Evolutionary conservation across 805 yeast species (phyloP), one percentile per base, ranked within the genome.

Genomic region (Teunomyces stri): DNA sequence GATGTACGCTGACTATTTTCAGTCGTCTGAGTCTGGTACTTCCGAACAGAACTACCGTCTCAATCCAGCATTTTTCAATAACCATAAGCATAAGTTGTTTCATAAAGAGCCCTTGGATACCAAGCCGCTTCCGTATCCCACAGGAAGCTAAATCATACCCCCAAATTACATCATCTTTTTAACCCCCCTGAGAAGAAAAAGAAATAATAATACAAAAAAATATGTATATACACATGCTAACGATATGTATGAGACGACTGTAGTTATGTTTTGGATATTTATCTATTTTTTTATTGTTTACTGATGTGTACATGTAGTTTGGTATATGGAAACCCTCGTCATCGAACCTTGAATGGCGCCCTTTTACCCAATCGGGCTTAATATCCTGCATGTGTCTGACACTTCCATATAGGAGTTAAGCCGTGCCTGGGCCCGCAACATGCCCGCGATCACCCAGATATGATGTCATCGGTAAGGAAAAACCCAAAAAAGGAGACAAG

Each of bases 81-180:
- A 50, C 20, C 45, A 50, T 43, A 50, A 47, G 37, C 44, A 50
- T 31, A 44, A 47, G 33, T 36, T 50, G 28, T 47, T 50, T 30
- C 43, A 49, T 6, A 35, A 40, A 15, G 39, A 43, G 16, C 18
- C 34, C 12, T 12, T 31, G 34, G 48, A 45, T 11, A 30, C 25
- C 21, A 45, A 45, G 15, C 44, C 44, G 42, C 42, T 45, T 33
- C 48, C 48, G n/a, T 37, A 37, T 21, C 40, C 40, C 7, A 20
- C 28, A 10, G 40, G 25, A 27, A 12, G 29, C 16, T 30, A 42
- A 42, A 42, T 7, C 12, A 29, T 42, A 33, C 31, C 37, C 31
- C 31, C 31, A 5, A 15, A 27, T 12, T 30, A 46, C 15, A 25
- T 25, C 10, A 25, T 25, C 27, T 25, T 25, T 25, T 25, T 9